Base-by-base conservation (phyloP, 148 eudicot genomes). In the Spergularia marina region DNA sequence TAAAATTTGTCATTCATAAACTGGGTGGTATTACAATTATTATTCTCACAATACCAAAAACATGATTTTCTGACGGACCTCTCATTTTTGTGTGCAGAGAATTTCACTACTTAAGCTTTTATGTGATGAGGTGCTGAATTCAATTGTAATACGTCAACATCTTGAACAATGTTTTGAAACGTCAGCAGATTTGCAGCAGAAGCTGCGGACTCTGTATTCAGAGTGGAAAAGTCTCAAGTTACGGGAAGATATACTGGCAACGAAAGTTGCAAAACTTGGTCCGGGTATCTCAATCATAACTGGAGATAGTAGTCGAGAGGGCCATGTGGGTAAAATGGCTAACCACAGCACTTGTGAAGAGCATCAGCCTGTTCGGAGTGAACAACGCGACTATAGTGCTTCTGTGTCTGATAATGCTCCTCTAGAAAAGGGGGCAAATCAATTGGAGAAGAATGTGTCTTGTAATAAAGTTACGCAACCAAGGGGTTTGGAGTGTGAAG, bases 111-210 rank as follows among this genome's bases (percentile, higher is more conserved):
- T 90, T 57, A 90, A 86, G 71, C 77, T 84, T 81, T 74, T 90
- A 39, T 86, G 84, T 69, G 91, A 90, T 52, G 94, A 87, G 82
- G 82, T 82, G 75, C 83, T 90, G 65, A 88, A 80, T 78, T 83
- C 91, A 7, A 75, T 83, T 75, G 73, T 75, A 53, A 61, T 86
- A 65, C 89, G 81, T 72, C 89, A 83, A 56, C 94, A 87, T 73
- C 78, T 90, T 59, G 91, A 90, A 78, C 86, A 80, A 18, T 82
- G 86, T 79, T 74, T 76, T 17, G 89, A 87, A 55, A 69, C 71
- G 8, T 81, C 83, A 58, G 75, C 77, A 61, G 85, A 87, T 63
- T 76, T 87, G 70, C 84, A 84, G 86, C 89, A 86, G 85, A 86
- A 87, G 69, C 67, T 90, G 72, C 89, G 88, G 49, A 51, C 82